Percentiles rank a stretch among this genome's conserved stretches.
Evolutionary conservation across 345 rosid species (phyloP).

Genomic region (Salix viminalis): DNA sequence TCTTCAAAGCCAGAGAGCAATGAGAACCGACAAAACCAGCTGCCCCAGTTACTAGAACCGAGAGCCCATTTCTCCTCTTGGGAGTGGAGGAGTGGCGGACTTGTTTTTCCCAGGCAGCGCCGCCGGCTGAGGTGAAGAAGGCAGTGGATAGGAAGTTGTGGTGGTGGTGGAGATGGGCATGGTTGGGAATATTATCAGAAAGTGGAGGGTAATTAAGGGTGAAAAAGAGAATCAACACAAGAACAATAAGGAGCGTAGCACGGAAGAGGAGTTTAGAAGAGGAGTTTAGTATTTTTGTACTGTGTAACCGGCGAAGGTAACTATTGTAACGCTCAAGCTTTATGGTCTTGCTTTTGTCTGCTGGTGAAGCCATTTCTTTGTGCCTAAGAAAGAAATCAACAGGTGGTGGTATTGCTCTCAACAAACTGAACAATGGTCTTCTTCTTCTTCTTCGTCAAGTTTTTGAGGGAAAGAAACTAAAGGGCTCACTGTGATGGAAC

Average conservation of each 20-base stretch:
- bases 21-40: slow-evolving; percentile 25
- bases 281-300: slow-evolving; percentile 66
- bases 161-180: slow-evolving; percentile 34
- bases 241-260: slow-evolving; percentile 71
- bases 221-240: slow-evolving; percentile 67
- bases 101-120: slow-evolving; percentile 23
- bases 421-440: neutral
- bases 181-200: slow-evolving; percentile 34
- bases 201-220: slow-evolving; percentile 79
- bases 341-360: slow-evolving; percentile 80
- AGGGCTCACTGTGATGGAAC: neutral
- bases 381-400: neutral
- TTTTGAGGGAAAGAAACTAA: neutral
- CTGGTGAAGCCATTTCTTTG: slow-evolving; percentile 49
- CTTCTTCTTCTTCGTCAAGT: neutral
- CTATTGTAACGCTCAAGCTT: slow-evolving; percentile 90
- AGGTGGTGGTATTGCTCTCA: neutral
- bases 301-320: slow-evolving; percentile 66
- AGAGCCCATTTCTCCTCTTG: slow-evolving; percentile 10
- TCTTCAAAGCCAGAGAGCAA: slow-evolving; percentile 22
- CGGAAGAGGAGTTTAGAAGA: slow-evolving; percentile 86
- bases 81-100: slow-evolving; percentile 29
- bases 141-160: slow-evolving; percentile 27
- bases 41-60: slow-evolving; percentile 20
- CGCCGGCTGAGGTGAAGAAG: slow-evolving; percentile 11